phyloP scores from a whole-genome alignment of 441 rosid genomes.

The Hura crepitans region DNA sequence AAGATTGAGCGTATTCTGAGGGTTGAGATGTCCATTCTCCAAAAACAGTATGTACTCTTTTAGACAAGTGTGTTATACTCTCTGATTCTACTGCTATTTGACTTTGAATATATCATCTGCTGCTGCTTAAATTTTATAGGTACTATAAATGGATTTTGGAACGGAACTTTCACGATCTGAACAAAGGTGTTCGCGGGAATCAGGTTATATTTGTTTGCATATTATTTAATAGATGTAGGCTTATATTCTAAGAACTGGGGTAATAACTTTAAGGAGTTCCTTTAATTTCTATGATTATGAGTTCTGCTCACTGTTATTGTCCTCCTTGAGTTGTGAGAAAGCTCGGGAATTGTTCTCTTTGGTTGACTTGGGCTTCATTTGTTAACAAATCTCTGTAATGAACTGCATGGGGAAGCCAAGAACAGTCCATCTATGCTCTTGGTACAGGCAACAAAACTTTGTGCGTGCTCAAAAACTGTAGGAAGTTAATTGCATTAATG shows the following conservation, averaged over 20 bases:
- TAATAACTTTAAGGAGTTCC: background rate
- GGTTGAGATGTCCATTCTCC: slow-evolving; percentile 99
- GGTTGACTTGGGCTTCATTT: background rate
- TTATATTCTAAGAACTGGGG: background rate
- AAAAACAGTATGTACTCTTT: slow-evolving; percentile 74
- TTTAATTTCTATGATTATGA: background rate
- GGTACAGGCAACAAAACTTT: background rate
- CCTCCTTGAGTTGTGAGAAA: background rate
- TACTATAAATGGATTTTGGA: slow-evolving; percentile 99
- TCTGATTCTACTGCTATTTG: background rate
- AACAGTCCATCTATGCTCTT: background rate
- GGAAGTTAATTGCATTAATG: background rate
- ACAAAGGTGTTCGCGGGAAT: slow-evolving; percentile 99
- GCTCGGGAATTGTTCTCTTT: background rate
- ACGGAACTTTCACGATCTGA: slow-evolving; percentile 97
- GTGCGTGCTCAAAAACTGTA: background rate
- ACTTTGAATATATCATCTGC: background rate
- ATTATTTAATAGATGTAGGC: background rate
- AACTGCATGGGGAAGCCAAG: too few relatives aligned
- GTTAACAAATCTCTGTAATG: background rate
- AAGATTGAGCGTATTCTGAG: slow-evolving; percentile 98
- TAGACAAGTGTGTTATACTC: slow-evolving; percentile 1
- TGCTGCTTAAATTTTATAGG: slow-evolving; percentile 40
- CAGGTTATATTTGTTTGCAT: slow-evolving; percentile 48
- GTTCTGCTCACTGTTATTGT: background rate